Conservation (phyloP, 1,284 basidiomycete species). For the Gastroboletus turbinatus region DNA sequence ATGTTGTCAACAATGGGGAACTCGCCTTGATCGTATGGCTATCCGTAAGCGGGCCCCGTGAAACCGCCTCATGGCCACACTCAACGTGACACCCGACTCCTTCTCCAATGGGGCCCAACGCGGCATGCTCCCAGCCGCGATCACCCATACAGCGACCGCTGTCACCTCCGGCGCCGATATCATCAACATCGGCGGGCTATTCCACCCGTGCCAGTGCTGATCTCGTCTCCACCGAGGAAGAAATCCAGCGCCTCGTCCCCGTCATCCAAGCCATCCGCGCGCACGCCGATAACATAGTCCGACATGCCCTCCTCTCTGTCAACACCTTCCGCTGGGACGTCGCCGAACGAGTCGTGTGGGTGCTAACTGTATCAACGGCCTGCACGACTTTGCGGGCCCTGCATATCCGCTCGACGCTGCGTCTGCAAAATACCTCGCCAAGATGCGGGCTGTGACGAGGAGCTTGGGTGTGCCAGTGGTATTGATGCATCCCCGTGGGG, state of each 20-base stretch:
- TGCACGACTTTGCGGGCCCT: conserved; percentile 77
- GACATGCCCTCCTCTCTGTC: too few species aligned
- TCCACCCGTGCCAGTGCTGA: too few species aligned
- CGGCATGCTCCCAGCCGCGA: too few species aligned
- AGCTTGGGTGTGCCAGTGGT: conserved; percentile 70
- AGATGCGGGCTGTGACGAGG: conserved; percentile 73
- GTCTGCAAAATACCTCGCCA: conserved; percentile 40
- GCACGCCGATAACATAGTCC: conserved; percentile 21
- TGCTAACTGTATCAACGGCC: conserved; percentile 94
- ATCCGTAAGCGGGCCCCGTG: conserved; percentile 16
- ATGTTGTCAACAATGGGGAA: conserved; percentile 50
- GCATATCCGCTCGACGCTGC: conserved; percentile 44
- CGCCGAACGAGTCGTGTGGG: conserved; percentile 75
- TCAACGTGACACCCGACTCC: too few species aligned
- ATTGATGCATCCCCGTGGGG: conserved; percentile 92
- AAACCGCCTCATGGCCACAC: too few species aligned
- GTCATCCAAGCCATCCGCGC: conserved; percentile 53
- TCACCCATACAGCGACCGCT: too few species aligned
- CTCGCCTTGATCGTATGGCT: conserved; percentile 10
- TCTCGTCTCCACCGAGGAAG: too few species aligned
- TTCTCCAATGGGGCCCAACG: too few species aligned
- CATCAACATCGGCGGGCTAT: too few species aligned
- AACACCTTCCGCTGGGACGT: conserved; percentile 85
- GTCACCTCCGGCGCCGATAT: too few species aligned
- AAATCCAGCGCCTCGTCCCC: conserved; percentile 71